phyloP scores from a whole-genome alignment of 352 stramenopile genomes.

The Globisporangium iwayamae region DNA sequence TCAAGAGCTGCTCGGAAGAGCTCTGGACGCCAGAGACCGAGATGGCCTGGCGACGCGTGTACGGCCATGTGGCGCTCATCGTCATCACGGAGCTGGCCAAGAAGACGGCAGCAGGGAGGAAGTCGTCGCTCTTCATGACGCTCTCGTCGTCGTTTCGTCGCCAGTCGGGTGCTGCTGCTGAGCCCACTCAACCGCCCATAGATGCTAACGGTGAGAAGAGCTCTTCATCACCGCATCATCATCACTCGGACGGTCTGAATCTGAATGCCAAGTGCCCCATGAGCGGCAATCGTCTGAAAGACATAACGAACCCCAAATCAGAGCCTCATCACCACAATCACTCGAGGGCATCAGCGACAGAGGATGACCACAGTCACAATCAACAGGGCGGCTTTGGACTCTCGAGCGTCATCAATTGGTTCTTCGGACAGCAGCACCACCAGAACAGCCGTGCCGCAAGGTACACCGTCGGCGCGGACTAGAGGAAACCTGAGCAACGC shows the following conservation, averaged over 20 bases:
- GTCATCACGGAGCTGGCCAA: conserved; percentile 21
- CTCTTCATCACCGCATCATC: conserved; percentile 9
- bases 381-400: not conserved
- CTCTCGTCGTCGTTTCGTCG: conserved; percentile 5
- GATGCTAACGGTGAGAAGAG: not conserved
- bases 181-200: not conserved
- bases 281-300: conserved; percentile 21
- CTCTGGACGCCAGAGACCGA: conserved; percentile 28
- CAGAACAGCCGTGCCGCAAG: not conserved
- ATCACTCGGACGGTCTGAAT: conserved; percentile 11
- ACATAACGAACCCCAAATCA: conserved; percentile 2
- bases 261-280: conserved; percentile 19
- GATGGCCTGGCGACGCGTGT: conserved; percentile 25
- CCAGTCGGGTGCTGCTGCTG: not conserved
- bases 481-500: too few species aligned
- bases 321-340: not conserved
- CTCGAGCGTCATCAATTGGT: not conserved
- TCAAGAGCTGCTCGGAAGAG: conserved; percentile 25
- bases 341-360: not conserved
- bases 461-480: conserved; percentile 2
- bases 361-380: not conserved
- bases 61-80: conserved; percentile 25
- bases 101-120: conserved; percentile 1
- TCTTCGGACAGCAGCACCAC: conserved; percentile 4
- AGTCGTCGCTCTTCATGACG: conserved; percentile 7